phyloP scores from a whole-genome alignment of 768 basidiomycete genomes.

The Lactifluus rugatus region DNA sequence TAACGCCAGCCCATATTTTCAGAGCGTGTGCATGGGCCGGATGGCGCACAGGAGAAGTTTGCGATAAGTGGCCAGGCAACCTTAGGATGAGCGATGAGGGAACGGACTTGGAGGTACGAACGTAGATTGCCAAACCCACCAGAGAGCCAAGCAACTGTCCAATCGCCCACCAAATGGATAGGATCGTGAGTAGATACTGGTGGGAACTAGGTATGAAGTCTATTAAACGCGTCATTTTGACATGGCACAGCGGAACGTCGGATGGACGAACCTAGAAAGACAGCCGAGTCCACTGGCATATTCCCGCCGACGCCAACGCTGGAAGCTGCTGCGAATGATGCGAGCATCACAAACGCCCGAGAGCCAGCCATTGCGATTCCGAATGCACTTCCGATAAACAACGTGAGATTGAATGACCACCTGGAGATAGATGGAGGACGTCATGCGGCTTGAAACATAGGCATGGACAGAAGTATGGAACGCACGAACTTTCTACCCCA shows the following conservation, averaged over 20 bases:
- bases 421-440: constrained; percentile 20
- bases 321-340: constrained; percentile 36
- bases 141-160: constrained; percentile 45
- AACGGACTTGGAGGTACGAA: not conserved
- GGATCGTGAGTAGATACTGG: constrained; percentile 48
- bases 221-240: constrained; percentile 14
- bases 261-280: constrained; percentile 35
- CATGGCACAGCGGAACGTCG: not conserved
- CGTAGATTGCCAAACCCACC: constrained; percentile 22
- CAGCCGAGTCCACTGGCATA: constrained; percentile 44
- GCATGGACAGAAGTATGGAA: not conserved
- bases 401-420: constrained; percentile 46
- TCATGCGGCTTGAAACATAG: too few relatives aligned
- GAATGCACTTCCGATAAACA: constrained; percentile 45
- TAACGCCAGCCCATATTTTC: constrained; percentile 61
- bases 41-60: constrained; percentile 39
- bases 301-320: constrained; percentile 49
- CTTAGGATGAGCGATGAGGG: constrained; percentile 21
- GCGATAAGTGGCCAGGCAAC: constrained; percentile 53
- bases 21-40: constrained; percentile 30
- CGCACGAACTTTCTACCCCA: constrained; percentile 38
- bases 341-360: constrained; percentile 38
- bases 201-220: constrained; percentile 45
- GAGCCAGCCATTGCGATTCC: constrained; percentile 42
- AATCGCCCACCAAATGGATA: constrained; percentile 52